These are phyloP conservation scores for Epithele typhae DNA, from an alignment of 768 basidiomycete genomes.

Conservation along the genomic window DNA sequence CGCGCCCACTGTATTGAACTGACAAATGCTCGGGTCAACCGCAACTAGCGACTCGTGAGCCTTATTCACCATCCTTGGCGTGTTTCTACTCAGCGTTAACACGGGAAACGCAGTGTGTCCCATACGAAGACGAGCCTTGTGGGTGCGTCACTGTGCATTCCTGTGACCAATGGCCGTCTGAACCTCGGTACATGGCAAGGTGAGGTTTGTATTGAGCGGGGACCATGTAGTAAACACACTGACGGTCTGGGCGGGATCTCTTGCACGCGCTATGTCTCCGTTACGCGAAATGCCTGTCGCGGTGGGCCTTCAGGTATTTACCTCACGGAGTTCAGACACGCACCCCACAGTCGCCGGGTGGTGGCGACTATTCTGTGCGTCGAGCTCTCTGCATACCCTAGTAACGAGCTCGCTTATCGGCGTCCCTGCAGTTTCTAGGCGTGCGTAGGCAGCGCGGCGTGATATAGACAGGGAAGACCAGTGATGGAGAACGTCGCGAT, in stretches of 20 bases:
- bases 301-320: conserved; percentile 64
- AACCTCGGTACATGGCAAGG: conserved; percentile 95
- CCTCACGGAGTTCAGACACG: conserved; percentile 77
- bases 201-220: conserved; percentile 19
- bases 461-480: no score
- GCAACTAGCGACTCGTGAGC: no score
- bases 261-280: background rate
- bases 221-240: background rate
- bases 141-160: conserved; percentile 77
- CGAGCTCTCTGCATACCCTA: no score
- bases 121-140: conserved; percentile 89
- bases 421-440: no score
- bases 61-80: background rate
- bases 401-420: no score
- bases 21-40: no score
- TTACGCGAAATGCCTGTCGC: background rate
- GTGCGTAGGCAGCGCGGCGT: no score
- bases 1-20: no score
- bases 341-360: conserved; percentile 58
- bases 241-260: background rate
- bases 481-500: no score
- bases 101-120: conserved; percentile 70
- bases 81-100: no score
- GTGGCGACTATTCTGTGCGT: conserved; percentile 81
- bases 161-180: conserved; percentile 73